These are phyloP conservation scores for Lyophyllum decastes DNA, from an alignment of 768 basidiomycete genomes.

Conservation along the genomic window DNA sequence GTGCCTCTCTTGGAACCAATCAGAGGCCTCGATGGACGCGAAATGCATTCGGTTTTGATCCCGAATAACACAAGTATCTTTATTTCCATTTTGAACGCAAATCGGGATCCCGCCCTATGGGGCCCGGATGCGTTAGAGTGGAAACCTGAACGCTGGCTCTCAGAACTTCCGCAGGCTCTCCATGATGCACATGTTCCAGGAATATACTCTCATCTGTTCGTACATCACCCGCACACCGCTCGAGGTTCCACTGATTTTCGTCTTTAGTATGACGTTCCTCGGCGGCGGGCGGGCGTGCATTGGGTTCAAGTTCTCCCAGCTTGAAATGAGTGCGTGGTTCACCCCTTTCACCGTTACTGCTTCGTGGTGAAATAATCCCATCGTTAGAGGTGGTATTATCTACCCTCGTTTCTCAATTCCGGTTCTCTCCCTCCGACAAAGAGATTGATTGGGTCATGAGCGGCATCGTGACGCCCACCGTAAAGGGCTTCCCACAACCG, in stretches of 20 bases:
- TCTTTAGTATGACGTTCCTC: slow-evolving; percentile 36
- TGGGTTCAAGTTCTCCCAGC: background rate
- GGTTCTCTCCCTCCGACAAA: slow-evolving; percentile 15
- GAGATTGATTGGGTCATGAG: slow-evolving; percentile 5
- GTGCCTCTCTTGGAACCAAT: background rate
- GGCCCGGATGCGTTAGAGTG: slow-evolving; percentile 42
- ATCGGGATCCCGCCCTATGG: slow-evolving; percentile 33
- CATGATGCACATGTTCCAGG: slow-evolving; percentile 21
- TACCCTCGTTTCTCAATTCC: slow-evolving; percentile 27
- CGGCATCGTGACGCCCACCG: background rate
- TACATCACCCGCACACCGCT: background rate
- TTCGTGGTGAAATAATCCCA: background rate
- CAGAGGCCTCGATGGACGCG: background rate
- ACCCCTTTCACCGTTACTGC: no score
- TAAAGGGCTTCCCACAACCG: slow-evolving; percentile 1
- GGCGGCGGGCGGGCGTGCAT: slow-evolving; percentile 36
- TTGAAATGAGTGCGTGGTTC: background rate
- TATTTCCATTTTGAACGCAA: background rate
- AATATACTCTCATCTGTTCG: slow-evolving; percentile 26
- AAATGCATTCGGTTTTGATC: background rate
- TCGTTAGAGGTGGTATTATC: background rate
- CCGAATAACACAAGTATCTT: background rate
- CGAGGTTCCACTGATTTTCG: background rate
- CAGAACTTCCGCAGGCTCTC: slow-evolving; percentile 26
- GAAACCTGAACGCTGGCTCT: slow-evolving; percentile 42